Evolutionary conservation across 495 filamentous ascomycete species (phyloP).

Genomic region (Opeltia flavorubescens): DNA sequence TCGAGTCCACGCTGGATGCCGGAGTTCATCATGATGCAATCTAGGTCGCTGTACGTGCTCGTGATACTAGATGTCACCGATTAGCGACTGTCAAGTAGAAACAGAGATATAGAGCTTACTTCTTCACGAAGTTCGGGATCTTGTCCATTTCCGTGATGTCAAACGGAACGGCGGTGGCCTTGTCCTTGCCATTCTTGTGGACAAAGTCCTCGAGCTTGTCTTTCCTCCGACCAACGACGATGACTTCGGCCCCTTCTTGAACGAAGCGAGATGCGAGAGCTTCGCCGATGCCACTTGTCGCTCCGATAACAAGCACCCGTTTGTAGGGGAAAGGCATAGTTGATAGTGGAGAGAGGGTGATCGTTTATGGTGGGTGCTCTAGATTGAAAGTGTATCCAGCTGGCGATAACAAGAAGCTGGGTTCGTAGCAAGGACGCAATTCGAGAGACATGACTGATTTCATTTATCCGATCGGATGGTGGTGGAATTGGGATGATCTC

Average conservation of each 20-base stretch:
- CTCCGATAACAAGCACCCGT: slow-evolving; percentile 55
- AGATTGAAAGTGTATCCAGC: not conserved
- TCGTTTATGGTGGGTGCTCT: not conserved
- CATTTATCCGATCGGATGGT: not conserved
- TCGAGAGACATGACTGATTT: too few relatives aligned
- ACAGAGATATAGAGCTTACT: slow-evolving; percentile 18
- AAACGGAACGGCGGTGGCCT: slow-evolving; percentile 37
- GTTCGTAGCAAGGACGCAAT: too few relatives aligned
- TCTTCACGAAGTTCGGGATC: slow-evolving; percentile 40
- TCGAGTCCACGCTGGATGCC: slow-evolving; percentile 39
- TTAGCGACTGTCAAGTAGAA: not conserved
- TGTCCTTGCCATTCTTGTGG: slow-evolving; percentile 40
- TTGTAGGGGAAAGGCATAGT: slow-evolving; percentile 49
- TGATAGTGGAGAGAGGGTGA: too few relatives aligned
- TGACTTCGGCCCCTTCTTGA: slow-evolving; percentile 41
- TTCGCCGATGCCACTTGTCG: slow-evolving; percentile 56
- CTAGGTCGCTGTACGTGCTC: slow-evolving; percentile 36
- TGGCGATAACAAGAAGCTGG: too few relatives aligned
- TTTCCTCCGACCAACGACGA: slow-evolving; percentile 50
- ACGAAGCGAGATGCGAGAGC: slow-evolving; percentile 51
- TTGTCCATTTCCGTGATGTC: slow-evolving; percentile 49
- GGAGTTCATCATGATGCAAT: slow-evolving; percentile 27
- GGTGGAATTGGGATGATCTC: not conserved
- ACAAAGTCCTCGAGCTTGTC: slow-evolving; percentile 52
- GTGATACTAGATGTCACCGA: slow-evolving; percentile 30